Conservation (phyloP, 805 yeast species). For the Teunomyces lycoperdinae region DNA sequence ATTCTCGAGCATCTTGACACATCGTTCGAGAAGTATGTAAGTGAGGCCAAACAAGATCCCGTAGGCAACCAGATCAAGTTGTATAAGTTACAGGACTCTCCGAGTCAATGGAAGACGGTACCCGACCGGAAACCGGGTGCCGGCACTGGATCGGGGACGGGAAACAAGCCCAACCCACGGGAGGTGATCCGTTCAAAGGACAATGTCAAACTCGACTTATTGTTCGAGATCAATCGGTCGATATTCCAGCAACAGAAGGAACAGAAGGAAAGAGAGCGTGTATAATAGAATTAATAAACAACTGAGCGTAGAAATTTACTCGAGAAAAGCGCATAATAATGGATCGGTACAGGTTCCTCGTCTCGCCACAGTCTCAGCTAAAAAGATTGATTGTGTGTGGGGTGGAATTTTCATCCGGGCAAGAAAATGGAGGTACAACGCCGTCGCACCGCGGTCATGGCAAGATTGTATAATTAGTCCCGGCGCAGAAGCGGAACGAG, state of each 20-base stretch:
- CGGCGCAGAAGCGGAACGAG: no score
- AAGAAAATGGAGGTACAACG: slow-evolving; percentile 1
- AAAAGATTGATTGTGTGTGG: background rate
- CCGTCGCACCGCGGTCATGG: background rate
- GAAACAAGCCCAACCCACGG: slow-evolving; percentile 1
- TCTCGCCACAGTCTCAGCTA: background rate
- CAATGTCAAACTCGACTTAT: slow-evolving; percentile 11
- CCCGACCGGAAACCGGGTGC: background rate
- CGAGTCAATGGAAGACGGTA: slow-evolving; percentile 19
- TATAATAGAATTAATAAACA: background rate
- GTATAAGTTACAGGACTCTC: slow-evolving; percentile 23
- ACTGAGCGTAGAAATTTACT: no score
- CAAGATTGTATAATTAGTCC: no score
- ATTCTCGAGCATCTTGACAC: slow-evolving; percentile 17
- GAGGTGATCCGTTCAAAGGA: slow-evolving; percentile 8
- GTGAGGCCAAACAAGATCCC: slow-evolving; percentile 19
- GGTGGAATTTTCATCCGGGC: background rate
- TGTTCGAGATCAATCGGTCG: slow-evolving; percentile 19
- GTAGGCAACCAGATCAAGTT: slow-evolving; percentile 15
- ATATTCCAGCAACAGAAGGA: slow-evolving; percentile 14
- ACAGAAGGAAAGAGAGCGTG: slow-evolving; percentile 1
- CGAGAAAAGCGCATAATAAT: background rate
- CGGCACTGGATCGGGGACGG: background rate
- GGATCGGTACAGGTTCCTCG: background rate
- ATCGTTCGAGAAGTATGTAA: slow-evolving; percentile 15